Conservation (phyloP, 177 flowering plant genomes). For the Telopea speciosissima region DNA sequence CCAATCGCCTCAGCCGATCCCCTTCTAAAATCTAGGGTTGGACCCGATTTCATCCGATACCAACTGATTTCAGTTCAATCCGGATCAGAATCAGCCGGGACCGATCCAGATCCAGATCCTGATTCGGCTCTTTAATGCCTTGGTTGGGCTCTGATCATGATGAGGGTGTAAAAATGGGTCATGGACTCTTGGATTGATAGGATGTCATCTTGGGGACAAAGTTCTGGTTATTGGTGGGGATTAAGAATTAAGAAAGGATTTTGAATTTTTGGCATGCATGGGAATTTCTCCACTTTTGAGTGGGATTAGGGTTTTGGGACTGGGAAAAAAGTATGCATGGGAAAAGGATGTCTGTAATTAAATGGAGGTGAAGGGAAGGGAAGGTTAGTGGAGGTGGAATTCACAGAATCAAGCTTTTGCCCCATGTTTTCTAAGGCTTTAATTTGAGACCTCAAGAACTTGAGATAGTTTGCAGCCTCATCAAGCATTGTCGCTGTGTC, state of each 20-base stretch:
- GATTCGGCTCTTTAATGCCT: too few species aligned
- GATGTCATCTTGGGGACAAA: not conserved
- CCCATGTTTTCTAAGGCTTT: slow-evolving; percentile 61
- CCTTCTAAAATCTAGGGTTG: too few species aligned
- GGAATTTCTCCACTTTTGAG: too few species aligned
- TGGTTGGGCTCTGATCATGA: slow-evolving; percentile 1
- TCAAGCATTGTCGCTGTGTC: slow-evolving; percentile 99
- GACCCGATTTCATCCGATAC: too few species aligned
- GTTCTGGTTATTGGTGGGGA: not conserved
- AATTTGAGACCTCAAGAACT: slow-evolving; percentile 79
- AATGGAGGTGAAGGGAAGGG: slow-evolving; percentile 34
- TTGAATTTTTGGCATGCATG: too few species aligned
- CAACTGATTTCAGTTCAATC: too few species aligned
- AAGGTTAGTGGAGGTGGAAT: slow-evolving; percentile 20
- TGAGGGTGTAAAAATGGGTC: slow-evolving; percentile 5
- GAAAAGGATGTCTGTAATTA: slow-evolving; percentile 23
- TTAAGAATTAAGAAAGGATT: too few species aligned
- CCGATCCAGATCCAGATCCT: too few species aligned
- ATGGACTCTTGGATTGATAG: slow-evolving; percentile 14
- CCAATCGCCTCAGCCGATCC: too few species aligned
- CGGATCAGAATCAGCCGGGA: too few species aligned
- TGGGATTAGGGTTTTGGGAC: slow-evolving; percentile 36
- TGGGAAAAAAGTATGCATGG: slow-evolving; percentile 48
- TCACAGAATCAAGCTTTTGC: slow-evolving; percentile 22
- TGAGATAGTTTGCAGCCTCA: slow-evolving; percentile 95